These are phyloP conservation scores for Pythium sukuiense DNA, from an alignment of 352 stramenopile genomes.

Conservation along the genomic window DNA sequence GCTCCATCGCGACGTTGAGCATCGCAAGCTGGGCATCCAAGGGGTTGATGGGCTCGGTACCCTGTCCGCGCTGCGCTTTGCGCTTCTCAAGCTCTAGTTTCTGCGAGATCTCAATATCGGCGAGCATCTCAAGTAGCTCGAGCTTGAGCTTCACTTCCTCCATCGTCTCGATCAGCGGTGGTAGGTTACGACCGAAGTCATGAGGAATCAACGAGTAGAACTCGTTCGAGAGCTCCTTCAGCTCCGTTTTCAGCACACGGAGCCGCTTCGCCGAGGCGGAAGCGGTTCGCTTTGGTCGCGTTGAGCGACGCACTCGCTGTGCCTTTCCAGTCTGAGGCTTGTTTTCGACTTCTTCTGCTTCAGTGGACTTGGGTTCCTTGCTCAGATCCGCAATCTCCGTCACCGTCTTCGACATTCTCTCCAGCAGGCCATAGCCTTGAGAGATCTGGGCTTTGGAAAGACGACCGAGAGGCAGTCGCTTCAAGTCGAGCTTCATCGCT, in stretches of 20 bases:
- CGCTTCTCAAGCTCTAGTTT: conserved; percentile 45
- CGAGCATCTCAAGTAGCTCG: conserved; percentile 57
- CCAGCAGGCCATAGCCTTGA: conserved; percentile 53
- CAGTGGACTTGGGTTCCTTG: conserved; percentile 10
- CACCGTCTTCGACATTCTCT: conserved; percentile 44
- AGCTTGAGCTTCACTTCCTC: conserved; percentile 61
- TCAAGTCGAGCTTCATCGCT: conserved; percentile 39
- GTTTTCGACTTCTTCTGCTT: background rate
- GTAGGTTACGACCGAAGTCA: conserved; percentile 55
- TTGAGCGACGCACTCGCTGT: conserved; percentile 10
- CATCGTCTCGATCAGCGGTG: conserved; percentile 52
- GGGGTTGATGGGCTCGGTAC: conserved; percentile 32
- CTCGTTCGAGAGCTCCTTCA: conserved; percentile 59
- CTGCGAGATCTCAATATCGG: conserved; percentile 64
- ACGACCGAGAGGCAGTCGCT: conserved; percentile 32
- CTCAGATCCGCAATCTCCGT: conserved; percentile 39
- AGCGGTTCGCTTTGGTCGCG: conserved; percentile 30
- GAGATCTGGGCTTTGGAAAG: conserved; percentile 64
- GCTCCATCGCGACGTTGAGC: conserved; percentile 50
- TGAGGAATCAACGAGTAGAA: conserved; percentile 78
- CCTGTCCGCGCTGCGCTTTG: background rate
- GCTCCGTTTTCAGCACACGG: conserved; percentile 26
- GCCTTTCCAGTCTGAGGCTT: background rate
- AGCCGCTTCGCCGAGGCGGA: conserved; percentile 16
- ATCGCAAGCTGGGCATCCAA: conserved; percentile 55